phyloP scores from a whole-genome alignment of 305 asterid genomes.

The Striga hermonthica region DNA sequence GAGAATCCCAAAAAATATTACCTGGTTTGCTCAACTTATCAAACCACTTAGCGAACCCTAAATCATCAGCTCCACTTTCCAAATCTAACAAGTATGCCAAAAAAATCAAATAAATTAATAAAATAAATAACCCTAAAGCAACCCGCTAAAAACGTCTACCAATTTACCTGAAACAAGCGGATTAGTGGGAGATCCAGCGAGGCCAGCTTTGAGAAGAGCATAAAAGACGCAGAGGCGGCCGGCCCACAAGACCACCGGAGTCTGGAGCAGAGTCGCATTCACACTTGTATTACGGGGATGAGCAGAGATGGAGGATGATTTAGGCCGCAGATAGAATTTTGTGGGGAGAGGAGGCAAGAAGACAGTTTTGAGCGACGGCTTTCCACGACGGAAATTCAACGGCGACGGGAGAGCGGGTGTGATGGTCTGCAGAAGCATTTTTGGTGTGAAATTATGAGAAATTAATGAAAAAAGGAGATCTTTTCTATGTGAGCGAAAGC shows the following conservation, averaged over 20 bases:
- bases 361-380: constrained; percentile 39
- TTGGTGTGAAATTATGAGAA: background rate
- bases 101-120: background rate
- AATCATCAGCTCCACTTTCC: constrained; percentile 63
- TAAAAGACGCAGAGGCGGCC: constrained; percentile 85
- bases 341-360: constrained; percentile 52
- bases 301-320: constrained; percentile 28
- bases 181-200: constrained; percentile 90
- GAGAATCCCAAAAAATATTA: constrained; percentile 34
- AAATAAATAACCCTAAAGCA: background rate
- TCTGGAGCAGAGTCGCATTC: constrained; percentile 56
- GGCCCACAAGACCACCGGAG: constrained; percentile 84
- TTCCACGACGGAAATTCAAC: constrained; percentile 26
- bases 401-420: constrained; percentile 35
- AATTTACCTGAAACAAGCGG: constrained; percentile 66
- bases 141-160: background rate
- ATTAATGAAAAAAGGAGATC: too few species aligned
- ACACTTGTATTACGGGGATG: constrained; percentile 1
- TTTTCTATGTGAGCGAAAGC: too few species aligned
- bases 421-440: constrained; percentile 56
- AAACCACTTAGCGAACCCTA: constrained; percentile 83
- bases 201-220: constrained; percentile 81
- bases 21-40: constrained; percentile 78
- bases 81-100: constrained; percentile 38
- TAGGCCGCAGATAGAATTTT: constrained; percentile 37